A percentile compares a stretch with the other conserved stretches of the same genome.
phyloP scores from a whole-genome alignment of 2,329 filamentous ascomycete genomes.

The Aspergillus sp. region DNA sequence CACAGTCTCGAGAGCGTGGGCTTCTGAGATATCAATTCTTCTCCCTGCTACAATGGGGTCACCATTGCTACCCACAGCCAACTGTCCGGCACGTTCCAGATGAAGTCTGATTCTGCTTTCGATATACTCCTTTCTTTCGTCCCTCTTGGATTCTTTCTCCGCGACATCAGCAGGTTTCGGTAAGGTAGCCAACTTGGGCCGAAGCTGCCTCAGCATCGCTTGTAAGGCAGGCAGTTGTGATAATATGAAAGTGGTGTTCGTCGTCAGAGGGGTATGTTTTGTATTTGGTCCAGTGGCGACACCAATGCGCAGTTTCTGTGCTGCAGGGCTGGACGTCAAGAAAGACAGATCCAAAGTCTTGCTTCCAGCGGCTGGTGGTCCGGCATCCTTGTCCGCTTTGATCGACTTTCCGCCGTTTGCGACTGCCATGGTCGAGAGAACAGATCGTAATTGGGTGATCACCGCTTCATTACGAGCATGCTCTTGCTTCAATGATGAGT shows the following conservation, averaged over 20 bases:
- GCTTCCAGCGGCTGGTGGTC: slow-evolving; percentile 12
- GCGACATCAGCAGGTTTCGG: slow-evolving; percentile 27
- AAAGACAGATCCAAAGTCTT: slow-evolving; percentile 44
- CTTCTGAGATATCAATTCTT: slow-evolving; percentile 33
- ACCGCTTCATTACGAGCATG: slow-evolving; percentile 63
- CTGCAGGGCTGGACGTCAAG: slow-evolving; percentile 44
- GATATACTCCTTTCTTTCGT: slow-evolving; percentile 71
- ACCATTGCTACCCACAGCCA: slow-evolving; percentile 26
- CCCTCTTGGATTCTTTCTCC: slow-evolving; percentile 49
- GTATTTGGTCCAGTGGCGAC: slow-evolving; percentile 27
- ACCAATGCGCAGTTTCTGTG: slow-evolving; percentile 40
- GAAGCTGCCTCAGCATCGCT: slow-evolving; percentile 57
- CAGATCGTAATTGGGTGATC: slow-evolving; percentile 54
- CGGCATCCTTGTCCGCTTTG: slow-evolving; percentile 10
- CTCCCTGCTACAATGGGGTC: slow-evolving; percentile 30
- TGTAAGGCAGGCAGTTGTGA: slow-evolving; percentile 76
- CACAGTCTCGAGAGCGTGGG: slow-evolving; percentile 34
- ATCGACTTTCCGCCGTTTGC: slow-evolving; percentile 1
- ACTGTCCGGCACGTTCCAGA: slow-evolving; percentile 51
- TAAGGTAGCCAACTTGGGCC: slow-evolving; percentile 52
- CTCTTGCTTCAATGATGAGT: slow-evolving; percentile 61
- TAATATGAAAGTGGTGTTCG: slow-evolving; percentile 59
- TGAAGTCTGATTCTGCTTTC: slow-evolving; percentile 70
- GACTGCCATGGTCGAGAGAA: slow-evolving; percentile 39
- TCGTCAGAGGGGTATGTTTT: slow-evolving; percentile 35